Evolutionary conservation across 345 rosid species (phyloP), one percentile per base, ranked within the genome.

Genomic region (Syzygium oleosum): DNA sequence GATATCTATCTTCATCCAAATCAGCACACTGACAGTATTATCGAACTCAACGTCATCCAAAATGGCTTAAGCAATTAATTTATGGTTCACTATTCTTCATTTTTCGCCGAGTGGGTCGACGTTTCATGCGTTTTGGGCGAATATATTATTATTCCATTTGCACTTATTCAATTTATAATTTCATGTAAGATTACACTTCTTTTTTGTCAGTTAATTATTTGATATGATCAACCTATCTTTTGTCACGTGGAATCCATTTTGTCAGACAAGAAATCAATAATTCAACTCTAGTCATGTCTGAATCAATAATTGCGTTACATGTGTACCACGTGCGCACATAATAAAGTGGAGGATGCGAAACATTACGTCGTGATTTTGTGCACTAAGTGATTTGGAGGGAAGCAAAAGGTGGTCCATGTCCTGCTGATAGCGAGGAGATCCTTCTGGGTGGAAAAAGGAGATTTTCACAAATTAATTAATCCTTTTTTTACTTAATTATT

Each of bases 21-120:
- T 73, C 14, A 6, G 38, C 7, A 73, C 14, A 0, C 1, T 1
- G 0, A 2, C 0, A 17, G 4, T 73, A 0, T 68, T 9, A 19
- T 73, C 3, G 2, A 73, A 34, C 9, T 73, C 25, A 5, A 11
- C 4, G 9, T 73, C 80, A 73, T 73, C 38, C 25, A 19, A 73
- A 73, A 1, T 4, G 80, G 49, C 27, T 73, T 34, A 1, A 73
- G 12, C 23, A 68, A 31, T 31, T 63, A 63, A 63, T 63, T 63
- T 31, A 31, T 65, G 0, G 1, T 65, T 65, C 3, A 29, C 21
- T 19, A 0, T 29, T 68, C 46, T 68, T 68, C 22, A 31, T 9
- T 68, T 68, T 68, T 23, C 11, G 7, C 43, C 7, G 0, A 31
- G 38, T 17, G 2, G 3, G 11, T 68, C 12, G 3, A 34, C 3